A percentile compares a stretch with the other conserved stretches of the same genome.
Conservation (phyloP, 106 monocot genomes). For the Hemerocallis citrina region DNA sequence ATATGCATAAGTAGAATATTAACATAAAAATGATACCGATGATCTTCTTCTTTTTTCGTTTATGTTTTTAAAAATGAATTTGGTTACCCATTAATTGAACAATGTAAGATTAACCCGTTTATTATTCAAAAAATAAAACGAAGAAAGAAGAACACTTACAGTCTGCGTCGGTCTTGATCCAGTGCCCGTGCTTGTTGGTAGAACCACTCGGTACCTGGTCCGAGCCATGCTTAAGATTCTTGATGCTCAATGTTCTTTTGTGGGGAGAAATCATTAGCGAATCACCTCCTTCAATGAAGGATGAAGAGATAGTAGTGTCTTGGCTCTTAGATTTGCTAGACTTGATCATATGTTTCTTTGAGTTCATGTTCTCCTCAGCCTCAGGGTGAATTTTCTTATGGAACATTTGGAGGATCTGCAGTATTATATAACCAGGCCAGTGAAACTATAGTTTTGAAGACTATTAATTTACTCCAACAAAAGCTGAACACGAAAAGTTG, state of each 20-base stretch:
- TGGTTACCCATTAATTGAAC: neutral
- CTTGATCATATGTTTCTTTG: conserved; percentile 21
- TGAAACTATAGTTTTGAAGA: neutral
- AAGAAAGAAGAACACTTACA: conserved; percentile 34
- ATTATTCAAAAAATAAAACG: neutral
- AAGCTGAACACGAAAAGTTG: no score
- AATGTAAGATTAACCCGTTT: neutral
- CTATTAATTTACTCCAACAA: no score
- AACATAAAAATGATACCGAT: neutral
- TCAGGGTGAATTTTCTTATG: conserved; percentile 79
- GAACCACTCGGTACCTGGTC: conserved; percentile 15
- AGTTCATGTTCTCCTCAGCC: neutral
- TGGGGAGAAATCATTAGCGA: neutral
- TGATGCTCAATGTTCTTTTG: conserved; percentile 6
- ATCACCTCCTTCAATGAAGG: neutral
- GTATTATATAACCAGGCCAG: neutral
- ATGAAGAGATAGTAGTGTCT: neutral
- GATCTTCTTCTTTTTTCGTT: neutral
- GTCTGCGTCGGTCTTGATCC: conserved; percentile 85
- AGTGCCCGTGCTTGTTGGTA: conserved; percentile 30
- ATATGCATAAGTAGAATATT: neutral
- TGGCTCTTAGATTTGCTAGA: conserved; percentile 12
- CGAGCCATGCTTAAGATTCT: conserved; percentile 15
- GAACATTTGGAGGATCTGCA: conserved; percentile 76
- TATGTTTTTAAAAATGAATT: neutral